Evolutionary conservation across 225 moss, liverwort and hornwort species (phyloP), one percentile per base, ranked within the genome.

Genomic region (Marchantia polymorpha): DNA sequence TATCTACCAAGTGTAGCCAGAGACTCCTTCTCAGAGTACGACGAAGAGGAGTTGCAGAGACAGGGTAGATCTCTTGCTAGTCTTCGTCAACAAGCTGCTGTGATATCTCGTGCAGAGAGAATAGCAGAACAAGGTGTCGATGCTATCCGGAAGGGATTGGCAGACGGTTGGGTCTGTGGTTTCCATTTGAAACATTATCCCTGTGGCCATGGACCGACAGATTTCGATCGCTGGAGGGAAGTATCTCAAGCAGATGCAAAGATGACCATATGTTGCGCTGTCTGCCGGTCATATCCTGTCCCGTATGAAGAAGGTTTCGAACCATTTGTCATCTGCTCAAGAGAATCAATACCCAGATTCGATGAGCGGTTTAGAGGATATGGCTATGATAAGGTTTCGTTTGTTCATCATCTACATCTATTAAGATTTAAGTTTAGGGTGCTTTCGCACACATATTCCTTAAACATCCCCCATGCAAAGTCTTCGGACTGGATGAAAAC

Each of bases 301-400:
- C 54, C n/a, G 8, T 86, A 77, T 52, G 74, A 74, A 69, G 86
- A 86, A 72, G 86, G 86, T 0, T 86, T 81, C 64, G 83, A 86
- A 64, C 86, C 86, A 11, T 86, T 80, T 26, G 69, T 70, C 0
- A 86, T 86, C 30, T 86, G 83, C 68, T 73, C 86, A 53, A 77
- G 86, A 7, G 77, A 83, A 69, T 65, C 76, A 39, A 80, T 83
- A 71, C 86, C 86, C 14, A 86, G 49, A 3, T 86, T 86, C 74
- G 86, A 86, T 70, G 83, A 83, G 72, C 73, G 86, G 12, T 86
- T 86, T 60, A 73, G 77, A 67, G 86, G 83, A 19, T 86, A 86
- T 64, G 86, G 86, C 26, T 83, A 80, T 52, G 86, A 86, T 31
- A 86, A 80, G 64, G 77, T 83, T 52, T 65, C 77, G 6, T 83